Conservation (phyloP, 2,329 filamentous ascomycete species). For the Phoma herbarum region DNA sequence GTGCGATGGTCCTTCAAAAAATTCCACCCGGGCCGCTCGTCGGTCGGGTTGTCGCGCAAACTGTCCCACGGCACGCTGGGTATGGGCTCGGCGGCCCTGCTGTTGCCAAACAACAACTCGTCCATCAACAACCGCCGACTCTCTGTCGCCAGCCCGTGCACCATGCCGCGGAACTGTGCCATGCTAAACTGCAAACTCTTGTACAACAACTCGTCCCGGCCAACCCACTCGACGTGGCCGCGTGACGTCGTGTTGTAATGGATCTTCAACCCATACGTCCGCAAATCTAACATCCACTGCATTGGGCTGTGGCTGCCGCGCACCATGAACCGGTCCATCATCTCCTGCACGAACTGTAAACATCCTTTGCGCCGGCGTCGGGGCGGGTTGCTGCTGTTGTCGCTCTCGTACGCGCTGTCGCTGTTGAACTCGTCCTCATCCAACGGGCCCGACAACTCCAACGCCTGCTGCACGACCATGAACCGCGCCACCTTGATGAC, state of each 20-base stretch:
- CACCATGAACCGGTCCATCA: conserved; percentile 24
- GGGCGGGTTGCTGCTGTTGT: too few relatives aligned
- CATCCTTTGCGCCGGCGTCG: too few relatives aligned
- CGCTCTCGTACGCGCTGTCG: too few relatives aligned
- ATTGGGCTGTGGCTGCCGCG: conserved; percentile 22
- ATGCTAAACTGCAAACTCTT: conserved; percentile 22
- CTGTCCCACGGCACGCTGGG: conserved; percentile 4
- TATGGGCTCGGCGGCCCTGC: background rate
- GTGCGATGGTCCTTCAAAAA: conserved; percentile 26
- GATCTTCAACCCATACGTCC: conserved; percentile 25
- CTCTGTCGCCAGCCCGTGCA: conserved; percentile 10
- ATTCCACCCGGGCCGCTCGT: conserved; percentile 18
- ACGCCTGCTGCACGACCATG: too few relatives aligned
- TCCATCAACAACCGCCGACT: conserved; percentile 1
- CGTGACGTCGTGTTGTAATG: conserved; percentile 24
- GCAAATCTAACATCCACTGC: conserved; percentile 28
- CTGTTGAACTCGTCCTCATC: too few relatives aligned
- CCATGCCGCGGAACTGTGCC: conserved; percentile 18
- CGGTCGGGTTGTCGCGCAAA: conserved; percentile 19
- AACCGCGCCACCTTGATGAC: too few relatives aligned
- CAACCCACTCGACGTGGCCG: conserved; percentile 17
- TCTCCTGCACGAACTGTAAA: conserved; percentile 28
- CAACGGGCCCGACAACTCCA: too few relatives aligned
- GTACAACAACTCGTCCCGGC: conserved; percentile 20
- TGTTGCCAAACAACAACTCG: conserved; percentile 11